Evolutionary conservation across 805 yeast genomes (phyloP).

Genomic region (Kregervanrija pseudodelftensis): DNA sequence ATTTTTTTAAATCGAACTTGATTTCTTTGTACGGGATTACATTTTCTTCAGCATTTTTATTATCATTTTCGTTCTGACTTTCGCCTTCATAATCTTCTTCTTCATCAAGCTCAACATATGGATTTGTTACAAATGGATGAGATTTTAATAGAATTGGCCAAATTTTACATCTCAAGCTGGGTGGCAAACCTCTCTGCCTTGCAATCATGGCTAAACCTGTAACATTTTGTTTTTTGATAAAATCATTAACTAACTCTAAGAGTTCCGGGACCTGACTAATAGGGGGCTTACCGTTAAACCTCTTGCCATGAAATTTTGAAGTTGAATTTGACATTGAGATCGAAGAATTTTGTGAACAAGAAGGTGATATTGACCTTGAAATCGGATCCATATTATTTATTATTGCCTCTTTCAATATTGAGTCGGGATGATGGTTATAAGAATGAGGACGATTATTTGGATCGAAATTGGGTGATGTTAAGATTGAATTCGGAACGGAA

Average conservation of each 20-base stretch:
- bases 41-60: conserved; percentile 8
- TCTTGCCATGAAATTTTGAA: conserved; percentile 16
- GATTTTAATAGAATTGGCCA: conserved; percentile 81
- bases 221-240: conserved; percentile 54
- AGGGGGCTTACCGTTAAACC: conserved; percentile 33
- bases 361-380: conserved; percentile 2
- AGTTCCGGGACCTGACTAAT: conserved; percentile 42
- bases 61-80: conserved; percentile 21
- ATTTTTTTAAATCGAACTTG: conserved; percentile 52
- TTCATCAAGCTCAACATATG: conserved; percentile 60
- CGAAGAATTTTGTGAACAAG: conserved; percentile 4
- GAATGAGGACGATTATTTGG: too few relatives aligned
- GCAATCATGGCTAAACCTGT: conserved; percentile 75
- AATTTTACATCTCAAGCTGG: conserved; percentile 62
- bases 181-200: conserved; percentile 80
- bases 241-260: conserved; percentile 47
- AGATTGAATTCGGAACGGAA: too few relatives aligned
- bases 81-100: conserved; percentile 31
- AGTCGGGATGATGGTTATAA: too few relatives aligned
- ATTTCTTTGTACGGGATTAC: conserved; percentile 31
- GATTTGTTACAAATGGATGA: conserved; percentile 80
- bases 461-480: too few relatives aligned
- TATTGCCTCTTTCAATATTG: too few relatives aligned
- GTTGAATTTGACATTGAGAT: conserved; percentile 6
- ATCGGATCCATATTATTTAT: too few relatives aligned